These are phyloP conservation scores for Rhizophagus prolifer DNA, from an alignment of 192 early-diverging fungal species.

Conservation along the genomic window DNA sequence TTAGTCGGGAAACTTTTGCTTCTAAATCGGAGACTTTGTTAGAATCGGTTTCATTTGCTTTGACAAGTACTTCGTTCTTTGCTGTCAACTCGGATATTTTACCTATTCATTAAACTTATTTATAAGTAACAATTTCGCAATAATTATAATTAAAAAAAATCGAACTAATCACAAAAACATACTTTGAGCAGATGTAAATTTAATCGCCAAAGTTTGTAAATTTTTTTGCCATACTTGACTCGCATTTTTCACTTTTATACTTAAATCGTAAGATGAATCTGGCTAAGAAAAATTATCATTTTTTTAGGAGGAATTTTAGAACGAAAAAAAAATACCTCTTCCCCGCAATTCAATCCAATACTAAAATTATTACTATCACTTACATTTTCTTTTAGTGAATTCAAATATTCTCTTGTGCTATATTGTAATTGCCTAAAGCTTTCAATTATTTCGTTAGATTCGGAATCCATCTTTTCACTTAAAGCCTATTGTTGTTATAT, in stretches of 20 bases:
- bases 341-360: background rate
- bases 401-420: constrained; percentile 18
- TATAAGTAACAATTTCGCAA: constrained; percentile 15
- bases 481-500: constrained; percentile 15
- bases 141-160: background rate
- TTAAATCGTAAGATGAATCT: background rate
- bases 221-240: constrained; percentile 24
- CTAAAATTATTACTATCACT: background rate
- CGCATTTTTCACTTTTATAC: constrained; percentile 19
- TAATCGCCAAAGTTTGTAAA: constrained; percentile 14
- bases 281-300: background rate
- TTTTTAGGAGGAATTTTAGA: background rate
- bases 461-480: constrained; percentile 32
- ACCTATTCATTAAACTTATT: background rate
- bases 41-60: constrained; percentile 1
- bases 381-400: constrained; percentile 27
- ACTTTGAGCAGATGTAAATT: constrained; percentile 34
- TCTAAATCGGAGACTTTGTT: constrained; percentile 19
- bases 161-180: background rate
- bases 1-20: constrained; percentile 28
- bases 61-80: constrained; percentile 24
- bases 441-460: constrained; percentile 33
- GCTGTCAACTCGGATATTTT: constrained; percentile 22
- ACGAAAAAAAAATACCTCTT: background rate
- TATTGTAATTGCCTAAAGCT: constrained; percentile 24